These are phyloP conservation scores for Bathelium albidoporum DNA, from an alignment of 495 filamentous ascomycete species.

Conservation along the genomic window DNA sequence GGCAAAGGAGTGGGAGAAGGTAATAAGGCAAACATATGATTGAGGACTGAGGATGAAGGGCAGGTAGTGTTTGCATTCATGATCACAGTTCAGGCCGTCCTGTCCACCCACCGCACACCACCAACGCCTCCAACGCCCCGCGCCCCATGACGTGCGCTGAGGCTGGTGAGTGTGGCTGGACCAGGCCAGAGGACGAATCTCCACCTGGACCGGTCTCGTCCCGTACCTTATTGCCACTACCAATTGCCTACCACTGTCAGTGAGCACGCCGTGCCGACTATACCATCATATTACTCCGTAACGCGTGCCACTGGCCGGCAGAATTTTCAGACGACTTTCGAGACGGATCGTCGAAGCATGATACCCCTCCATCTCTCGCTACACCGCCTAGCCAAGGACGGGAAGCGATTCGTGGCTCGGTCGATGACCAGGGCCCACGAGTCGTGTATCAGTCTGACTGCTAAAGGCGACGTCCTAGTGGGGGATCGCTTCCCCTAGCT, in stretches of 20 bases:
- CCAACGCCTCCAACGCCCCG: background rate
- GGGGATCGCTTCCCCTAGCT: background rate
- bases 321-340: background rate
- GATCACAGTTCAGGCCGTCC: background rate
- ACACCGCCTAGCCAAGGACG: background rate
- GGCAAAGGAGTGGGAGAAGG: background rate
- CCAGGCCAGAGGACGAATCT: background rate
- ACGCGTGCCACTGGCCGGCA: background rate
- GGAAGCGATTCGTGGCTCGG: background rate
- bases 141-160: constrained; percentile 2
- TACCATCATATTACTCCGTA: too few relatives aligned
- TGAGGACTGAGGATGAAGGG: background rate
- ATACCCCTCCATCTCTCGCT: background rate
- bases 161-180: background rate
- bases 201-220: background rate
- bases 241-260: too few relatives aligned
- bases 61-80: background rate
- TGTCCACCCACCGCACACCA: background rate
- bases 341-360: background rate
- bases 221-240: background rate
- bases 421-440: background rate
- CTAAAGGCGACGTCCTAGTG: background rate
- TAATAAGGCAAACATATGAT: background rate
- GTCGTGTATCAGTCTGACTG: background rate
- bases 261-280: too few relatives aligned